These are phyloP conservation scores for Fraxinus ornus DNA, from an alignment of 305 asterid genomes.

Conservation along the genomic window DNA sequence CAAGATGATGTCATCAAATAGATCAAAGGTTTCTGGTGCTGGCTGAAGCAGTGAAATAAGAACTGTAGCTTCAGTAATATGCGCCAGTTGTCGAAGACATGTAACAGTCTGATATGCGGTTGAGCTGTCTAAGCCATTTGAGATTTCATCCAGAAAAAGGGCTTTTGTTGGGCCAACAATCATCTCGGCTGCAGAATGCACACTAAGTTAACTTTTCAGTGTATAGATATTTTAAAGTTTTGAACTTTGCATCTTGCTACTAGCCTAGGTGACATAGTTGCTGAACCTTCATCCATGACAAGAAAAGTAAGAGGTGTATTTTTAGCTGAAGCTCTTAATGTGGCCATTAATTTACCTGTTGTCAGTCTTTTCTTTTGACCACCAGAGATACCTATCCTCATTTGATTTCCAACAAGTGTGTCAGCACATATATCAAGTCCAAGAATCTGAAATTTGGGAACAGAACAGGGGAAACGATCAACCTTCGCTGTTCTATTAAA, in stretches of 20 bases:
- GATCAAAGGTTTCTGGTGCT: constrained; percentile 23
- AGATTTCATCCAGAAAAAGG: constrained; percentile 1
- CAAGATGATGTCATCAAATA: constrained; percentile 20
- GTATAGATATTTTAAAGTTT: not conserved
- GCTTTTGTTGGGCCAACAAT: constrained; percentile 15
- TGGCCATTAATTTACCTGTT: constrained; percentile 29
- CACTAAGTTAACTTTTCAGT: not conserved
- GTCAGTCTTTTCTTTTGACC: constrained; percentile 52
- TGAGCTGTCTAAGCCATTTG: constrained; percentile 16
- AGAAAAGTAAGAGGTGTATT: not conserved
- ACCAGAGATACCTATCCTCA: constrained; percentile 50
- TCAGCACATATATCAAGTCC: constrained; percentile 51
- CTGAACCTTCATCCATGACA: not conserved
- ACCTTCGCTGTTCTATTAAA: not conserved
- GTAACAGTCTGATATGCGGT: constrained; percentile 8
- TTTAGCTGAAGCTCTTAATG: not conserved
- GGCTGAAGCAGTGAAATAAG: constrained; percentile 14
- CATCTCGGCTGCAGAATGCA: not conserved
- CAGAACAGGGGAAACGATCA: not conserved
- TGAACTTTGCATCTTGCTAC: not conserved
- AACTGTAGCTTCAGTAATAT: constrained; percentile 10
- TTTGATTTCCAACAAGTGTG: constrained; percentile 39
- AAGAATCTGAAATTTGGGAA: constrained; percentile 32
- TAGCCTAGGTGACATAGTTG: not conserved
- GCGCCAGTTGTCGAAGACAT: constrained; percentile 6